Base-by-base conservation (phyloP, 331 rosid genomes). In the Saraca asoca region DNA sequence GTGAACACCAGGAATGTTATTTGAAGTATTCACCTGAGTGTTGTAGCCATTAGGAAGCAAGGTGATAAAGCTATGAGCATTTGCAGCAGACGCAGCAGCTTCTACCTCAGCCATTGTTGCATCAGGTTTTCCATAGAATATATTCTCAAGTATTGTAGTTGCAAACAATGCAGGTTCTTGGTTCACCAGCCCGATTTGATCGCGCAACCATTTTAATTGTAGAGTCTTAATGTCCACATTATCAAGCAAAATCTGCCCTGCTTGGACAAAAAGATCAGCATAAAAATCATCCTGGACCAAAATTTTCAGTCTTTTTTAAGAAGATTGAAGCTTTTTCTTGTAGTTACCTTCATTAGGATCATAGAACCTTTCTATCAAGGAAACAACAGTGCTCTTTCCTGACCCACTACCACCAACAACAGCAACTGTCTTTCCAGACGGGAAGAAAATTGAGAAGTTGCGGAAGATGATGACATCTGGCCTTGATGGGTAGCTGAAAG, bases 361-460 rank as follows among this genome's bases (percentile, higher is more conserved):
- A 8, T 94, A 94, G 82, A 94, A 94, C 79, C 99, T 84, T 73
- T 94, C 99, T n/a, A 94, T 88, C 58, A 94, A 73, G 74, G 97
- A 90, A 42, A 94, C 97, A 15, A 94, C 96, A 0, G 99, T 94
- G 75, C 99, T 94, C 76, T 90, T 94, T 31, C 99, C 99, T 0
- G 99, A 94, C 18, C 99, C 99, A 51, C 99, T 94, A 18, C 99
- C 97, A 1, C 99, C 99, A 42, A 94, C 97, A 73, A 94, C 96
- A 0, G 99, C 99, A n/a, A 90, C 84, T 0, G 97, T 94, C 73
- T 90, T 94, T 37, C 97, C 99, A 3, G 97, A 97, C 0, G 97
- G 92, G 66, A 94, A 90, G 78, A 88, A 94, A 59, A 94, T 88
- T 1, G 97, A 90, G 74, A 94, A 94, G 56, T 77, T 85, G 17